Conservation (phyloP, 257 asterid genomes). For the Penstemon eatonii region DNA sequence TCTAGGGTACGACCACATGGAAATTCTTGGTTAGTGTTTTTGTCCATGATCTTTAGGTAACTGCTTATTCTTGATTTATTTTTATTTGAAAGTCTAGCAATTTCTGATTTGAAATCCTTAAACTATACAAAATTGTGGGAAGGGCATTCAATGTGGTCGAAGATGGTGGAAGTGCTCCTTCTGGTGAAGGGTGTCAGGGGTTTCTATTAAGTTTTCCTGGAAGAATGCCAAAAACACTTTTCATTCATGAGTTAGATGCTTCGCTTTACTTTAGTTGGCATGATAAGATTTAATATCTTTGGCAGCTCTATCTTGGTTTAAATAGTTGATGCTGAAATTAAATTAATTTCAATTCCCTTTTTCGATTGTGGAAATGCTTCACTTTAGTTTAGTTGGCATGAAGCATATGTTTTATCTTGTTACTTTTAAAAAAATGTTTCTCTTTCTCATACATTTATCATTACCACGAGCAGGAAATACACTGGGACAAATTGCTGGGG, state of each 20-base stretch:
- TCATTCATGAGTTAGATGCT: too few species aligned
- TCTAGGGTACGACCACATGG: conserved; percentile 96
- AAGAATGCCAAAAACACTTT: neutral
- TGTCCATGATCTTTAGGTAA: conserved; percentile 40
- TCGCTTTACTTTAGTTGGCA: neutral
- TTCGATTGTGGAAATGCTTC: conserved; percentile 21
- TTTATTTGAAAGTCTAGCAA: conserved; percentile 11
- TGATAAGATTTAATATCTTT: conserved; percentile 2
- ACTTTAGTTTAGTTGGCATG: conserved; percentile 1
- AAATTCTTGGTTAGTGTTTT: conserved; percentile 91
- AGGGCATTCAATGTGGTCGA: neutral
- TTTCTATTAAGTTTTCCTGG: neutral
- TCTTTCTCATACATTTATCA: conserved; percentile 24
- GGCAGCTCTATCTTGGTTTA: conserved; percentile 12
- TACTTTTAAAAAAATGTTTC: conserved; percentile 10
- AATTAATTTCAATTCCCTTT: neutral
- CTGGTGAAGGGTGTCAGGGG: neutral
- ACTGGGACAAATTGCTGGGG: conserved; percentile 95
- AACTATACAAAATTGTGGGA: neutral
- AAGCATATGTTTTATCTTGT: conserved; percentile 15
- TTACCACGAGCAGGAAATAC: conserved; percentile 70
- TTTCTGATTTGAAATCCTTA: conserved; percentile 15
- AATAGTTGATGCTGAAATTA: conserved; percentile 7
- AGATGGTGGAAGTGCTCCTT: conserved; percentile 1
- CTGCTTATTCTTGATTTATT: conserved; percentile 23